A percentile compares a stretch with the other conserved stretches of the same genome.
Evolutionary conservation across 2,329 filamentous ascomycete genomes (phyloP).

Genomic region (Colletotrichum eremochloae): DNA sequence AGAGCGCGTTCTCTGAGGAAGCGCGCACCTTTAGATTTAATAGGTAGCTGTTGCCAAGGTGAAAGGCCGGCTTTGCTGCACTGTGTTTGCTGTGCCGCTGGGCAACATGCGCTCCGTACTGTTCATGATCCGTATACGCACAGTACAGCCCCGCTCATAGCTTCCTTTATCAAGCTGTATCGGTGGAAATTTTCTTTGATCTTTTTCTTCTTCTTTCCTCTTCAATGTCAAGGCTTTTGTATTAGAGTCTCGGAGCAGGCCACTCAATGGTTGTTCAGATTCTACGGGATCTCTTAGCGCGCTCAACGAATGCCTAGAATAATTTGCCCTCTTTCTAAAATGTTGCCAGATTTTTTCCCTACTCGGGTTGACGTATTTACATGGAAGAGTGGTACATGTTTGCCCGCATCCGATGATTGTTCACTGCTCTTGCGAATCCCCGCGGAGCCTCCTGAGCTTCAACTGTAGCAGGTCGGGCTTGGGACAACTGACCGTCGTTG

Average conservation of each 20-base stretch:
- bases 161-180: constrained; percentile 82
- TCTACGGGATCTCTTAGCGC: constrained; percentile 85
- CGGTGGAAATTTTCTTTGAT: constrained; percentile 63
- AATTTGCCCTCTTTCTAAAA: constrained; percentile 77
- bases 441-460: constrained; percentile 84
- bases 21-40: neutral
- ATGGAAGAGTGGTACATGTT: constrained; percentile 62
- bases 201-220: constrained; percentile 60
- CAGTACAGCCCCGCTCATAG: constrained; percentile 3
- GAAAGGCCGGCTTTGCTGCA: neutral
- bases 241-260: constrained; percentile 99
- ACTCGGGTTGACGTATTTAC: constrained; percentile 59
- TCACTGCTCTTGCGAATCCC: constrained; percentile 48
- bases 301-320: constrained; percentile 98
- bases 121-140: rapidly evolving
- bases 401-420: neutral
- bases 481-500: constrained; percentile 85
- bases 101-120: neutral
- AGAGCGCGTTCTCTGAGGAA: neutral
- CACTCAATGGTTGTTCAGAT: constrained; percentile 93
- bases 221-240: constrained; percentile 90
- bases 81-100: neutral
- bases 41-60: neutral
- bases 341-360: constrained; percentile 71
- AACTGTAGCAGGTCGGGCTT: constrained; percentile 83